Conservation (phyloP, 306 rosid species). For the Dalbergia oliveri region DNA sequence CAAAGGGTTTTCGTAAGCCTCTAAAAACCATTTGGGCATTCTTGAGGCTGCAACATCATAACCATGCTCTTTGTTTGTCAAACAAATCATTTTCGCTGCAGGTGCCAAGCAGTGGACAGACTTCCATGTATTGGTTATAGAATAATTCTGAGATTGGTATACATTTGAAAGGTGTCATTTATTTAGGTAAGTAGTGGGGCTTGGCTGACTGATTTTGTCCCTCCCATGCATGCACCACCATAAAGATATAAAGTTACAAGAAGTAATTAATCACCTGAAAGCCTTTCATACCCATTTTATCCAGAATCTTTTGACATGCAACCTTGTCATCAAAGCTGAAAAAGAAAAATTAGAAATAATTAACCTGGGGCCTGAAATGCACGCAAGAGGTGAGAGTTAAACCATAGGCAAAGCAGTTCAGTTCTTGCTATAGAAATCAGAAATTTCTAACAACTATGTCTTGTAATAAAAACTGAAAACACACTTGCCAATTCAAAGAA, state of each 20-base stretch:
- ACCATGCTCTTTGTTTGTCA: neutral
- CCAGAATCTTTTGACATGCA: conserved; percentile 90
- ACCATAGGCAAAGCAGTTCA: conserved; percentile 1
- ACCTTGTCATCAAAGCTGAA: conserved; percentile 93
- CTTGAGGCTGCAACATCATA: conserved; percentile 29
- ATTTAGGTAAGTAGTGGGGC: conserved; percentile 12
- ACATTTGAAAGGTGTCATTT: conserved; percentile 10
- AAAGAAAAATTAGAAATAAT: conserved; percentile 41
- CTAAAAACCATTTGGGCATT: conserved; percentile 1
- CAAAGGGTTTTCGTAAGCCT: conserved; percentile 33
- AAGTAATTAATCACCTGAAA: conserved; percentile 83
- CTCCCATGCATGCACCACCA: conserved; percentile 27
- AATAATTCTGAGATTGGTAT: conserved; percentile 24
- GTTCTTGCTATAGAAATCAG: no score
- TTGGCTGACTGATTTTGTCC: conserved; percentile 22
- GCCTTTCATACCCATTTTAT: conserved; percentile 91
- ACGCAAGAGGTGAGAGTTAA: conserved; percentile 23
- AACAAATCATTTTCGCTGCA: neutral
- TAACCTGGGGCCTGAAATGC: conserved; percentile 15
- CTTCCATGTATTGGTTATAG: conserved; percentile 10
- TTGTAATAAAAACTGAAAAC: neutral
- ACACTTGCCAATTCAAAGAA: conserved; percentile 20
- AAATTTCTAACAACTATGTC: no score
- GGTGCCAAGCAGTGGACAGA: conserved; percentile 18
- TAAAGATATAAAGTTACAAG: conserved; percentile 40